A percentile compares a stretch with the other conserved stretches of the same genome.
Conservation (phyloP, 2,329 filamentous ascomycete species). For the Sclerotinia subarctica region DNA sequence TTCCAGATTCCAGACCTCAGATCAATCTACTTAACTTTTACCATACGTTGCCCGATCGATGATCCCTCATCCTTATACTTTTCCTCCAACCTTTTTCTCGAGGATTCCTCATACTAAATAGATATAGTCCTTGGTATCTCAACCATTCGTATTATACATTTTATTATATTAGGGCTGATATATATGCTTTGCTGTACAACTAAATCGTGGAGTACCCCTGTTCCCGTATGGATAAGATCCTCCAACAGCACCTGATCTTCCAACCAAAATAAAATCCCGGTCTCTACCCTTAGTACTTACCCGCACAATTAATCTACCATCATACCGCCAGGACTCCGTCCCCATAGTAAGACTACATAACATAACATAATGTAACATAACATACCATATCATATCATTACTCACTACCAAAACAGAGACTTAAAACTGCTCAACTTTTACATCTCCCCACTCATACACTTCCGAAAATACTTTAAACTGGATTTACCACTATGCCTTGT, state of each 20-base stretch:
- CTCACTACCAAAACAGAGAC: neutral
- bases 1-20: conserved; percentile 1
- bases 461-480: neutral
- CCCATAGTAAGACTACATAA: too few species aligned
- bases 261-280: conserved; percentile 35
- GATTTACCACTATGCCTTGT: neutral
- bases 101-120: too few species aligned
- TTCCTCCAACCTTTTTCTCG: neutral
- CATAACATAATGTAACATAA: too few species aligned
- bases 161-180: conserved; percentile 36
- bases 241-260: conserved; percentile 37
- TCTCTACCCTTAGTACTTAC: neutral
- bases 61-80: neutral
- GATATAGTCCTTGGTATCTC: neutral
- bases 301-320: neutral
- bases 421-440: neutral
- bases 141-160: neutral
- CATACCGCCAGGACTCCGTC: too few species aligned
- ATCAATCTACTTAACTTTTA: conserved; percentile 8
- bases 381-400: conserved; percentile 6
- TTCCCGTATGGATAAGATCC: conserved; percentile 33
- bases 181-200: conserved; percentile 34
- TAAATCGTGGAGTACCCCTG: conserved; percentile 31
- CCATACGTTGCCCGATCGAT: neutral
- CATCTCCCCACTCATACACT: neutral